Conservation (phyloP, 1,284 basidiomycete genomes). For the Cryptococcus sp. region DNA sequence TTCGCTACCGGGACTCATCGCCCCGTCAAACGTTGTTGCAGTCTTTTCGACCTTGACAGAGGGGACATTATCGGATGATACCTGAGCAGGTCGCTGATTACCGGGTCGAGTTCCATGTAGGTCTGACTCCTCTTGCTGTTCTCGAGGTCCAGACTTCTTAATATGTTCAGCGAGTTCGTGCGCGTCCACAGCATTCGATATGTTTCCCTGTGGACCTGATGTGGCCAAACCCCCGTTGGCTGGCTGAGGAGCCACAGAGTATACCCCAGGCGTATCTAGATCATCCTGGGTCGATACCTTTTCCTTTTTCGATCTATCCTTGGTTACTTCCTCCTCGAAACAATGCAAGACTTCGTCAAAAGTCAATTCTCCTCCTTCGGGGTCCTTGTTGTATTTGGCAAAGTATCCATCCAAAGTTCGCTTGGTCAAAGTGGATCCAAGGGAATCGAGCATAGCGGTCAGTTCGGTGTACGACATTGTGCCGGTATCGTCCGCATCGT, state of each 20-base stretch:
- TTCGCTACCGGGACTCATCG: conserved; percentile 3
- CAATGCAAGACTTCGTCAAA: conserved; percentile 73
- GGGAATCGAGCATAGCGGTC: conserved; percentile 92
- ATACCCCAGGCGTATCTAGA: conserved; percentile 9
- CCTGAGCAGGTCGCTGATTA: conserved; percentile 15
- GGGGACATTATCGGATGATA: conserved; percentile 14
- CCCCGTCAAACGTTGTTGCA: conserved; percentile 10
- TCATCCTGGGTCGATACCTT: conserved; percentile 18
- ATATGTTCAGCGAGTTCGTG: conserved; percentile 36
- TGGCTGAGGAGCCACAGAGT: conserved; percentile 12
- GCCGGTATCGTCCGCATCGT: conserved; percentile 82
- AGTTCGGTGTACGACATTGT: conserved; percentile 78
- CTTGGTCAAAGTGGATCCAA: conserved; percentile 83
- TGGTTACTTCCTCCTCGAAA: conserved; percentile 68
- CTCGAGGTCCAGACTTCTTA: conserved; percentile 17
- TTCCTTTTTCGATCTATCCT: conserved; percentile 66
- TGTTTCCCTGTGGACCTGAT: conserved; percentile 27
- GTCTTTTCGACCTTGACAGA: conserved; percentile 28
- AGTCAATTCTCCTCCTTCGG: conserved; percentile 66
- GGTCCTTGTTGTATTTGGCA: conserved; percentile 62
- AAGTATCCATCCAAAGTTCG: conserved; percentile 80
- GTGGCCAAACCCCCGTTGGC: conserved; percentile 27
- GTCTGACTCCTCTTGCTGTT: neutral
- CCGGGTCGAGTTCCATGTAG: conserved; percentile 12
- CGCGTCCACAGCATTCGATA: conserved; percentile 28